Evolutionary conservation across 2,329 filamentous ascomycete species (phyloP).

Genomic region (Mariannaea elegans): DNA sequence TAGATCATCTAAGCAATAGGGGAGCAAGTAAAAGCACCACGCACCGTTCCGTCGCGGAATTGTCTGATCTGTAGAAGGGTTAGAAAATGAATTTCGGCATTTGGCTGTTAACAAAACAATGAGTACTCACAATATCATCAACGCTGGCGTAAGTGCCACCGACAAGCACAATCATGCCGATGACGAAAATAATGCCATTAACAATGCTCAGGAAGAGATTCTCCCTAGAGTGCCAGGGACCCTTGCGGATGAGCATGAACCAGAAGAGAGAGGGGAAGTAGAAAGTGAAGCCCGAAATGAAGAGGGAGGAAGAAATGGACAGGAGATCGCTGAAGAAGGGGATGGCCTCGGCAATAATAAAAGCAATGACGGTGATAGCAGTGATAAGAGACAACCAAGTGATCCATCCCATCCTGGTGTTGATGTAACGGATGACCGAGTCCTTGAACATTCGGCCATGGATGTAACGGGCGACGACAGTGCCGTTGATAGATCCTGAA

Average conservation of each 20-base stretch:
- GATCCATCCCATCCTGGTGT: conserved; percentile 51
- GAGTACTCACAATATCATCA: conserved; percentile 17
- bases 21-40: conserved; percentile 41
- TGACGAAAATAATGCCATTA: conserved; percentile 12
- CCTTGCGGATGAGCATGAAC: conserved; percentile 46
- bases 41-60: conserved; percentile 39
- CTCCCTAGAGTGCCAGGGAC: conserved; percentile 21
- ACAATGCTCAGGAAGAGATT: conserved; percentile 5
- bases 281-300: conserved; percentile 53
- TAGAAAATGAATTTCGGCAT: neutral
- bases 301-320: conserved; percentile 56
- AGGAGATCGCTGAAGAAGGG: conserved; percentile 49
- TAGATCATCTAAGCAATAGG: conserved; percentile 36
- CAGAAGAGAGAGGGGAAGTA: conserved; percentile 50
- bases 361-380: conserved; percentile 67
- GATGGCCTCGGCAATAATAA: conserved; percentile 75
- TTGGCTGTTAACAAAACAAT: neutral
- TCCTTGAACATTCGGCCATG: conserved; percentile 48
- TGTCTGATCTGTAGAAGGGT: conserved; percentile 30
- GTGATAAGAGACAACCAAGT: conserved; percentile 67
- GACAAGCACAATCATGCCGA: conserved; percentile 20
- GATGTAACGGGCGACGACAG: conserved; percentile 49
- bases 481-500: conserved; percentile 67
- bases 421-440: conserved; percentile 49
- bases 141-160: conserved; percentile 22